Percentiles rank a stretch among this genome's conserved stretches.
Evolutionary conservation across 106 monocot genomes (phyloP).

Genomic region (Gastrodia elata): DNA sequence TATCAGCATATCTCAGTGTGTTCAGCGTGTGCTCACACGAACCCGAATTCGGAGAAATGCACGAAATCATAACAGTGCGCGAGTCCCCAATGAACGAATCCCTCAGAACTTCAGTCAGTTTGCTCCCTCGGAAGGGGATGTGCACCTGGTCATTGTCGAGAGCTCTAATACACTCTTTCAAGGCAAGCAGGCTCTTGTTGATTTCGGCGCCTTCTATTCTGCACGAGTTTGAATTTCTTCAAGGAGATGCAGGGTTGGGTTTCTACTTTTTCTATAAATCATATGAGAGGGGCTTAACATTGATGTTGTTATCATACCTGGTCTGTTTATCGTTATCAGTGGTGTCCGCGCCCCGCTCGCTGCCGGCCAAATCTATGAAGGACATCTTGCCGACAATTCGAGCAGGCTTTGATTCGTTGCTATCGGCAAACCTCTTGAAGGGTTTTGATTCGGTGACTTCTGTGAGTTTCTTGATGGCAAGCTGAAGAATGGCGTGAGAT

Average conservation of each 20-base stretch:
- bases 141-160: slow-evolving; percentile 97
- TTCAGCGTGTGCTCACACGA: slow-evolving; percentile 97
- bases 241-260: background rate
- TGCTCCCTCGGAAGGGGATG: slow-evolving; percentile 96
- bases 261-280: too few relatives aligned
- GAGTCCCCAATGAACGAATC: slow-evolving; percentile 97
- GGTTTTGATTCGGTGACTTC: slow-evolving; percentile 35
- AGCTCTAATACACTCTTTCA: slow-evolving; percentile 96
- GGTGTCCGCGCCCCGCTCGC: slow-evolving; percentile 97
- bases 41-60: slow-evolving; percentile 84
- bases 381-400: slow-evolving; percentile 90
- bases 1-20: slow-evolving; percentile 96
- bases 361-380: slow-evolving; percentile 97
- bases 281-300: too few relatives aligned
- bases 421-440: slow-evolving; percentile 35
- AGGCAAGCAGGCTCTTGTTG: slow-evolving; percentile 88
- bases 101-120: slow-evolving; percentile 91
- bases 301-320: slow-evolving; percentile 50
- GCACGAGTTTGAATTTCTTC: slow-evolving; percentile 7
- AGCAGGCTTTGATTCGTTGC: slow-evolving; percentile 33
- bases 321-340: slow-evolving; percentile 98
- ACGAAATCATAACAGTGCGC: slow-evolving; percentile 94
- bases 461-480: slow-evolving; percentile 69
- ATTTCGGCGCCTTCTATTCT: slow-evolving; percentile 99
- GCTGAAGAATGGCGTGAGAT: slow-evolving; percentile 90